Evolutionary conservation across 345 rosid species (phyloP).

Genomic region (Psidium friedrichsthalianum): DNA sequence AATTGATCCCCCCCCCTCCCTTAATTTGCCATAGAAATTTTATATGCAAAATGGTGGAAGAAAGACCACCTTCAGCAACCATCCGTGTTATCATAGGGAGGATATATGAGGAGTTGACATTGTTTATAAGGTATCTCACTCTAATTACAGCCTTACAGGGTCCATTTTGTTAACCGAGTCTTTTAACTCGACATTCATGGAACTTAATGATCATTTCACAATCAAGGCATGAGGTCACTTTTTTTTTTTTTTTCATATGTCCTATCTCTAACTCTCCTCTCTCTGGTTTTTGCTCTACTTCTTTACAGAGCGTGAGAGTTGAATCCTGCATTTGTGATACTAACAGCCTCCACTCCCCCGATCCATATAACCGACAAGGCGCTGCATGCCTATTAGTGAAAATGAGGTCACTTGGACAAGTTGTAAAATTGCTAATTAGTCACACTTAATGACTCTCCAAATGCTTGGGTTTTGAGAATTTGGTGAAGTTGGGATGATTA

Average conservation of each 20-base stretch:
- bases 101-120: not conserved
- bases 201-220: not conserved
- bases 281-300: no score
- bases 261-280: no score
- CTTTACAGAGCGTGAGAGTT: fast-evolving
- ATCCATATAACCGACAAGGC: no score
- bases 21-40: not conserved
- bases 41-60: not conserved
- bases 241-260: no score
- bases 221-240: not conserved
- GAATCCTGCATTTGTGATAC: no score
- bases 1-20: no score
- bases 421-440: not conserved
- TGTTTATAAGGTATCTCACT: not conserved
- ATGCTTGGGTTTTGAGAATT: not conserved
- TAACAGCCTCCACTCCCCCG: no score
- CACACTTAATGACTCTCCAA: not conserved
- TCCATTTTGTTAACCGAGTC: no score
- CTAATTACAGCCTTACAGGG: not conserved
- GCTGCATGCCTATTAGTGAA: no score
- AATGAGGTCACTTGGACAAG: not conserved
- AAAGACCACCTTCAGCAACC: not conserved
- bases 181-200: not conserved
- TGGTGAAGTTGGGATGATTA: not conserved
- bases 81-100: not conserved